A percentile compares a stretch with the other conserved stretches of the same genome.
phyloP scores from a whole-genome alignment of 1,139 yeast species.

The Lodderomyces parapsilosis region DNA sequence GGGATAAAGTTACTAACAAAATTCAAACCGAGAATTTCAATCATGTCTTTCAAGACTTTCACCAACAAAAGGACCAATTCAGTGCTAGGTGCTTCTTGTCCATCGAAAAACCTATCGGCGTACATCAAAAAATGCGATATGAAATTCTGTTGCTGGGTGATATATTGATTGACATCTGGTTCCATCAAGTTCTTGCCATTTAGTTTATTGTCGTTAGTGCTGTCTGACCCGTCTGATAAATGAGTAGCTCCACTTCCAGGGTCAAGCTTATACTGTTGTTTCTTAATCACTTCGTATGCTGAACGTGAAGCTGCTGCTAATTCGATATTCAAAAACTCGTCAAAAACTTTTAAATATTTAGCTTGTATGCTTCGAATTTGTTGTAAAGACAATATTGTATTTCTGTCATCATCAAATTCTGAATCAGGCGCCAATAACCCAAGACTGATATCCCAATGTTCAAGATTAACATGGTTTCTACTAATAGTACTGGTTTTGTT shows the following conservation, averaged over 20 bases:
- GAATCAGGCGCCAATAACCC: slow-evolving; percentile 31
- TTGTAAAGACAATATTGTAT: slow-evolving; percentile 19
- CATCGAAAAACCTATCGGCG: slow-evolving; percentile 31
- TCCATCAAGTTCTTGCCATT: slow-evolving; percentile 21
- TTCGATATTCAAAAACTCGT: slow-evolving; percentile 34
- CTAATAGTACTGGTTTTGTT: slow-evolving; percentile 33
- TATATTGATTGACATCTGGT: slow-evolving; percentile 41
- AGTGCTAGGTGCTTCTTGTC: slow-evolving; percentile 22
- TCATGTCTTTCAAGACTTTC: slow-evolving; percentile 27
- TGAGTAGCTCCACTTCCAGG: slow-evolving; percentile 9
- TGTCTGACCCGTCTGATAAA: slow-evolving; percentile 1
- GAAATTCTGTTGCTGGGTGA: slow-evolving; percentile 36
- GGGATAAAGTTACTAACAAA: slow-evolving; percentile 47
- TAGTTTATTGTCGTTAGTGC: slow-evolving; percentile 15
- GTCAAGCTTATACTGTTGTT: slow-evolving; percentile 10
- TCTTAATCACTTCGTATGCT: slow-evolving; percentile 8
- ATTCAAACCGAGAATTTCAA: slow-evolving; percentile 43
- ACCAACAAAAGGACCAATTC: slow-evolving; percentile 24
- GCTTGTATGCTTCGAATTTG: slow-evolving; percentile 33
- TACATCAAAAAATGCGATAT: slow-evolving; percentile 33
- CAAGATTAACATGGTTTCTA: slow-evolving; percentile 42
- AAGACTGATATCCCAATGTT: slow-evolving; percentile 44
- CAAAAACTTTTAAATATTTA: slow-evolving; percentile 34
- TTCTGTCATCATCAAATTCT: slow-evolving; percentile 17
- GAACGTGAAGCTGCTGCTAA: slow-evolving; percentile 15